A percentile compares a stretch with the other conserved stretches of the same genome.
Conservation (phyloP, 208 protist species). For the Trypanosoma brucei region DNA sequence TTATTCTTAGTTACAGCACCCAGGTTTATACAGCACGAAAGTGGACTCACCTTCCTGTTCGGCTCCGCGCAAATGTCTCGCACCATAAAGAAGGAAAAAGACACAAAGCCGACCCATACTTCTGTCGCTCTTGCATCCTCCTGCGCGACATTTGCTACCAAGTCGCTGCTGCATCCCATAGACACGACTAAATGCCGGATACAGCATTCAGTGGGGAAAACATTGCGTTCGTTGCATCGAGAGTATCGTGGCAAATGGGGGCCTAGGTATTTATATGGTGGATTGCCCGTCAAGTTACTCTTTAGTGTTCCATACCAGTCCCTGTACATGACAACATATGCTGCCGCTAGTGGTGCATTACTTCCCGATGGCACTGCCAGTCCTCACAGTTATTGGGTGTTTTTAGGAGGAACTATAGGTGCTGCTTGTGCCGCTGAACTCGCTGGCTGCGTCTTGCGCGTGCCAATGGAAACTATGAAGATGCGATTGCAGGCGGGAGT, state of each 20-base stretch:
- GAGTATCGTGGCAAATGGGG: conserved; percentile 62
- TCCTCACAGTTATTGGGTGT: conserved; percentile 2
- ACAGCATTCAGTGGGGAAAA: conserved; percentile 27
- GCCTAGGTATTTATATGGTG: conserved; percentile 57
- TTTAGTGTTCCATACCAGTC: conserved; percentile 80
- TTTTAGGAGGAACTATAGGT: conserved; percentile 34
- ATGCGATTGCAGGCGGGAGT: conserved; percentile 67
- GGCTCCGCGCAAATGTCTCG: not conserved
- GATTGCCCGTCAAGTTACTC: conserved; percentile 61
- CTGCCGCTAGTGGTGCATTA: conserved; percentile 16
- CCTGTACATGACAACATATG: conserved; percentile 69
- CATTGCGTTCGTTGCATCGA: conserved; percentile 24
- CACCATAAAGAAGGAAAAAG: not conserved
- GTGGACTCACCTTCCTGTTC: not conserved
- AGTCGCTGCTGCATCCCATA: conserved; percentile 73
- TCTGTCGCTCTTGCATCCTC: conserved; percentile 39
- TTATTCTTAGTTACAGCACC: no score
- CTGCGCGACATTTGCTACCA: conserved; percentile 47
- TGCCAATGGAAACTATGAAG: conserved; percentile 87
- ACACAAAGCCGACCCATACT: conserved; percentile 5
- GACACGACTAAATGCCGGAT: conserved; percentile 83
- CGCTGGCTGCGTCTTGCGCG: conserved; percentile 45
- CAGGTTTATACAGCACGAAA: not conserved
- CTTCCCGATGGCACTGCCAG: conserved; percentile 1
- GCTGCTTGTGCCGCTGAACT: conserved; percentile 58